phyloP scores from a whole-genome alignment of 768 basidiomycete genomes.

The Phaffia australis region DNA sequence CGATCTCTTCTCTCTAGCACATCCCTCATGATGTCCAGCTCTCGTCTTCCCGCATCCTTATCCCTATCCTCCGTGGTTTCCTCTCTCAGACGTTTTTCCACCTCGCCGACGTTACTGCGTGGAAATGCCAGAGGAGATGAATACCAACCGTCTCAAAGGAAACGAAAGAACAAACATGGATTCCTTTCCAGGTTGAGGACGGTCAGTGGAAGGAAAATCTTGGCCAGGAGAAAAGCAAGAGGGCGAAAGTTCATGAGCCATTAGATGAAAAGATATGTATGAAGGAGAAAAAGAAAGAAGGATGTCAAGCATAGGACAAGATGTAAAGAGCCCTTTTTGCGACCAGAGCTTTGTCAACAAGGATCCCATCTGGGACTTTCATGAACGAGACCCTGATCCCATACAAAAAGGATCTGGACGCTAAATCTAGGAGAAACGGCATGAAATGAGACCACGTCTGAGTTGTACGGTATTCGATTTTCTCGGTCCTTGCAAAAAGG shows the following conservation, averaged over 20 bases:
- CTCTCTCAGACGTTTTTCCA: constrained; percentile 19
- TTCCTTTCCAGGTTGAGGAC: constrained; percentile 68
- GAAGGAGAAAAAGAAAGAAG: constrained; percentile 22
- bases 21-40: constrained; percentile 41
- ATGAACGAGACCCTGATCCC: too few relatives aligned
- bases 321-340: too few relatives aligned
- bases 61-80: background rate
- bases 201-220: constrained; percentile 58
- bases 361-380: too few relatives aligned
- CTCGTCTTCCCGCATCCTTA: constrained; percentile 25
- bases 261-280: constrained; percentile 42
- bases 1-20: constrained; percentile 29
- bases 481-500: too few relatives aligned
- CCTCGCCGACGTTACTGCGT: constrained; percentile 41
- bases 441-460: too few relatives aligned
- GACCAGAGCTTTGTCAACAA: too few relatives aligned
- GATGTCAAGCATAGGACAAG: too few relatives aligned
- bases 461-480: too few relatives aligned
- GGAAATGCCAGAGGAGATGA: constrained; percentile 67
- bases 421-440: too few relatives aligned
- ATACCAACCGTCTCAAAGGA: constrained; percentile 92
- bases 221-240: constrained; percentile 59
- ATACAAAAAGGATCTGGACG: too few relatives aligned
- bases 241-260: constrained; percentile 72
- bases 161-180: constrained; percentile 83